These are phyloP conservation scores for Avena sativa DNA, from an alignment of 176 grass and related monocot genomes.

Conservation along the genomic window DNA sequence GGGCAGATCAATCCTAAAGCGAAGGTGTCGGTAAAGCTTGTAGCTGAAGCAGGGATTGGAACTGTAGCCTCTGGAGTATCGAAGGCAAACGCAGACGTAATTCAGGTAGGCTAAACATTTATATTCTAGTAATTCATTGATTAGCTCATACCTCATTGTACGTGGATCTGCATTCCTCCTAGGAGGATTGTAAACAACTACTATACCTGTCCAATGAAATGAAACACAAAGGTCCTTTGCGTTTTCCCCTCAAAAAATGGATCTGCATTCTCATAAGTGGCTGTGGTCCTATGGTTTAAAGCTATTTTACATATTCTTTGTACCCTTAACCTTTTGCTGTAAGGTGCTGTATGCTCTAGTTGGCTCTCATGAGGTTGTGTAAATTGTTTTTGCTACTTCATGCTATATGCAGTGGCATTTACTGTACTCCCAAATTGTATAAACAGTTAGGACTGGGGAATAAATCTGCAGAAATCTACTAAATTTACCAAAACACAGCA, in stretches of 20 bases:
- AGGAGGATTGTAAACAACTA: too few relatives aligned
- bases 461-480: neutral
- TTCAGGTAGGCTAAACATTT: constrained; percentile 71
- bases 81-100: constrained; percentile 95
- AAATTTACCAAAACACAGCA: constrained; percentile 21
- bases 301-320: constrained; percentile 14
- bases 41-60: constrained; percentile 97
- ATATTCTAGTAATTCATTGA: constrained; percentile 20
- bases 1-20: constrained; percentile 95
- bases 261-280: constrained; percentile 31
- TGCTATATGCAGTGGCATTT: constrained; percentile 21
- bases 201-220: too few relatives aligned
- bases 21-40: constrained; percentile 99
- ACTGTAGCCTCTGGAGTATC: constrained; percentile 99
- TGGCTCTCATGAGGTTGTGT: constrained; percentile 17
- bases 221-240: too few relatives aligned
- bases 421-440: neutral
- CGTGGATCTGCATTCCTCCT: constrained; percentile 7
- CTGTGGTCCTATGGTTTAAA: neutral
- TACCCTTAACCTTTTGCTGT: neutral
- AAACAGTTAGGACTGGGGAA: neutral
- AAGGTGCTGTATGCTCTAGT: constrained; percentile 12
- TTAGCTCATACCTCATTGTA: constrained; percentile 15
- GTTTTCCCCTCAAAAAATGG: too few relatives aligned
- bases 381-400: neutral